Percentiles rank a stretch among this genome's conserved stretches.
Evolutionary conservation across 1,284 basidiomycete genomes (phyloP).

Genomic region (Polyporus tsugae): DNA sequence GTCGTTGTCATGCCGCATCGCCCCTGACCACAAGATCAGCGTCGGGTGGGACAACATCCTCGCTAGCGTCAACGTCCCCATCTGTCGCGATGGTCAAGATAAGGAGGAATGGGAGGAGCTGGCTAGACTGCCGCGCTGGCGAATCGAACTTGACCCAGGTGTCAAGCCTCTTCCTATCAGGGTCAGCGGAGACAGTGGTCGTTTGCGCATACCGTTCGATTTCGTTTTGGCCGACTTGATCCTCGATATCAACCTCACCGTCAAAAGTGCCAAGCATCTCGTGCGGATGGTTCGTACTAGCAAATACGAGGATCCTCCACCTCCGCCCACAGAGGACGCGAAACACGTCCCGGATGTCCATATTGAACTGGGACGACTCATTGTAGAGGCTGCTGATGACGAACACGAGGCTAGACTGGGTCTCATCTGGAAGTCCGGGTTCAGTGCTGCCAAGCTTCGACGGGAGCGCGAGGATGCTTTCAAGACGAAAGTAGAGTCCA

Average conservation of each 20-base stretch:
- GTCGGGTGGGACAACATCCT: conserved; percentile 47
- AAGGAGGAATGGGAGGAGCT: conserved; percentile 83
- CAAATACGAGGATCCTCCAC: conserved; percentile 55
- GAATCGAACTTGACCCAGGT: conserved; percentile 44
- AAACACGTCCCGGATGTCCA: conserved; percentile 76
- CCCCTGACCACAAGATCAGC: conserved; percentile 26
- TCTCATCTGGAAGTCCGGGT: conserved; percentile 81
- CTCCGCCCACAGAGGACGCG: conserved; percentile 73
- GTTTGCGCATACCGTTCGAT: conserved; percentile 82
- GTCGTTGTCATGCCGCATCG: conserved; percentile 44
- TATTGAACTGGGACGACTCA: conserved; percentile 67
- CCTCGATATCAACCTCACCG: conserved; percentile 66
- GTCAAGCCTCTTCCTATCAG: conserved; percentile 44
- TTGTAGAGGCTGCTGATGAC: conserved; percentile 90
- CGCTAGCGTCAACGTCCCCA: conserved; percentile 53
- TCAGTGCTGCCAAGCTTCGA: conserved; percentile 79
- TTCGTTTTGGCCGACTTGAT: conserved; percentile 82
- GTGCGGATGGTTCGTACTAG: conserved; percentile 55
- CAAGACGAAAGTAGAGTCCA: conserved; percentile 75
- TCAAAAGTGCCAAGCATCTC: conserved; percentile 78
- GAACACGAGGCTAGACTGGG: conserved; percentile 86
- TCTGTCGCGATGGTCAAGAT: conserved; percentile 45
- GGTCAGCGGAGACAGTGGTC: conserved; percentile 71
- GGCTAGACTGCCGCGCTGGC: conserved; percentile 67
- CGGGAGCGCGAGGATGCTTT: conserved; percentile 86